Evolutionary conservation across 305 asterid genomes (phyloP), one percentile per base, ranked within the genome.

Genomic region (Andrographis paniculata): DNA sequence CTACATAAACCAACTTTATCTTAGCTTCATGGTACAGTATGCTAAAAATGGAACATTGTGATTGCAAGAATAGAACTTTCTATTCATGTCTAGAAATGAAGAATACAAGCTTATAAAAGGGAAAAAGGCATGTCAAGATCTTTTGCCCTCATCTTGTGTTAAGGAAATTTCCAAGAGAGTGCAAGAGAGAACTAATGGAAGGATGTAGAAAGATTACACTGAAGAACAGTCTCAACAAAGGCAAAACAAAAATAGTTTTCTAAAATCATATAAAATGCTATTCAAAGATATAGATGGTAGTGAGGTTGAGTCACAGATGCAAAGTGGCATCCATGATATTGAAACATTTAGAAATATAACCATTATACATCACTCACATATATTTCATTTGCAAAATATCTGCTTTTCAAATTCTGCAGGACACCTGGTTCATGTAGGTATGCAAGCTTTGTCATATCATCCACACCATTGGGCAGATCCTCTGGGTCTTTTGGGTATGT

Each of bases 391-490:
- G 59, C 63, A 63, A 76, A 77, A 36, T 76, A 84, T 67, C 95
- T 65, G 50, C 68, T 52, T 61, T 63, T 73, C 78, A 84, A 58
- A 58, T 84, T 84, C 70, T 78, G 72, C 50, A 84, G 67, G 50
- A 81, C 87, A 23, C 95, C 91, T 9, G 95, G 95, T 68, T 84
- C 95, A 50, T 81, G 95, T 69, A 84, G 70, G 57, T 81, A 84
- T 40, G 93, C 75, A 50, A 84, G 87, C 70, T 67, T 84, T 62
- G 89, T 84, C 95, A 84, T 84, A 59, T 84, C 95, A 68, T 81
- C 93, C 74, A 78, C 87, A 0, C 95, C 87, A 70, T 68, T 47
- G 6, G 64, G 28, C 52, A 86, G 83, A 30, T 89, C 93, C 50
- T 81, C 95, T 5, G 63, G 70, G 67, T 84, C 95, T 71, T 71